Base-by-base conservation (phyloP, 495 filamentous ascomycete species). In the Lasiosphaeria miniovina region DNA sequence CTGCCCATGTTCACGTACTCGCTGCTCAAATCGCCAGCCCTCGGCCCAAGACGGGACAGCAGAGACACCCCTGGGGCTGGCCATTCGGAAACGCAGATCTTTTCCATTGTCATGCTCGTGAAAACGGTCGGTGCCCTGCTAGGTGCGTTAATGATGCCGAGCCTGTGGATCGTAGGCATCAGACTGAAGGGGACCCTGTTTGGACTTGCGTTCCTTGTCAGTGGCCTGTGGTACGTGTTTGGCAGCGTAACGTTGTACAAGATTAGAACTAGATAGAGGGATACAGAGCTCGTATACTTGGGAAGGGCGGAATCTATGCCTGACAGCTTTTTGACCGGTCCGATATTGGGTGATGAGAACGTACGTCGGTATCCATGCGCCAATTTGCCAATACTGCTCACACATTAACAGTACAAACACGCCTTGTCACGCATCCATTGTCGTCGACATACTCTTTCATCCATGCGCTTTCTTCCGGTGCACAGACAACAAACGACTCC, bases 81-180 rank as follows among this genome's bases (percentile, higher is more conserved):
- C 35, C 43, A 17, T 34, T 61, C 70, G 33, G 61, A 71, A 59
- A 67, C 65, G 17, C 74, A 74, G 46, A 63, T 79, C 17, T 76
- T 78, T 55, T 77, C 77, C 17, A 72, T 78, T 36, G 74, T 76
- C 14, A 79, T 79, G 77, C 66, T 79, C 64, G 70, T 76, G 2
- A 71, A 72, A 60, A 74, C 74, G n/a, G 61, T 77, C 0, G 77
- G 75, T 9, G 70, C 73, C 35, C 52, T 79, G 36, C 53, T 77
- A 1, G 77, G 77, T 1, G 74, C 75, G 0, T 68, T 70, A 8
- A 52, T 76, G 12, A 78, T 79, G 75, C 69, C 75, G 0, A 57
- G 65, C 8, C 32, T 76, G 8, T 79, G 77, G 77, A 65, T 74
- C 11, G 40, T 41, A n/a, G 72, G 67, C 31, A 57, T 76, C n/a